Conservation (phyloP, 257 asterid species). For the Solanum chilense region DNA sequence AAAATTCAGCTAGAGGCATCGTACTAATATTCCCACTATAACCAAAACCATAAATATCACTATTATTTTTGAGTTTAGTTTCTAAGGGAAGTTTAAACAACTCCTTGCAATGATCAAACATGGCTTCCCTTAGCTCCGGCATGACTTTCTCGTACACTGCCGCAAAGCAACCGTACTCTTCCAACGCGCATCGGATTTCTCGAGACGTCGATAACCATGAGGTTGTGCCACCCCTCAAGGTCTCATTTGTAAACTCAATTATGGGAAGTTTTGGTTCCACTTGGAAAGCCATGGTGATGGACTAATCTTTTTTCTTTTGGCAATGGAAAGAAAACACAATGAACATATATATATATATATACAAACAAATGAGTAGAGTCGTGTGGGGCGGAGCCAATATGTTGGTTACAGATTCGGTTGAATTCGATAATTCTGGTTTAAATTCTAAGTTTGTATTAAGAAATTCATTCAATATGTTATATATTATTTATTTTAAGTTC, state of each 20-base stretch:
- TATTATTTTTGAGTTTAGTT: conserved; percentile 11
- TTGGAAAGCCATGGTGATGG: conserved; percentile 4
- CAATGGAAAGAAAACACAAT: neutral
- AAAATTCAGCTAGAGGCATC: conserved; percentile 31
- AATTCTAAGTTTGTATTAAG: too few species aligned
- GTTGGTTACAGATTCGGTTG: too few species aligned
- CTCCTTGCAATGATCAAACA: conserved; percentile 3
- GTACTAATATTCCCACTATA: conserved; percentile 11
- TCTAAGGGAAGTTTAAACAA: conserved; percentile 16
- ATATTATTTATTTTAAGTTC: too few species aligned
- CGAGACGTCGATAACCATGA: conserved; percentile 21
- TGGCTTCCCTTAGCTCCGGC: conserved; percentile 2
- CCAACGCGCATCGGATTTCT: conserved; percentile 27
- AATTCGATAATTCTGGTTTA: too few species aligned
- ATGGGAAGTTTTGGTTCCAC: conserved; percentile 13
- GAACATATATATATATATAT: too few species aligned
- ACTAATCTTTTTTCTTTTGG: neutral
- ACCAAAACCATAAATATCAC: conserved; percentile 16
- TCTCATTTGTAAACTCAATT: conserved; percentile 17
- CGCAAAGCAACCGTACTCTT: conserved; percentile 24
- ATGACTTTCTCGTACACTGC: conserved; percentile 1
- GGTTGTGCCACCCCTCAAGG: neutral
- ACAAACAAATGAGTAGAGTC: too few species aligned
- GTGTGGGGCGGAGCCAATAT: too few species aligned
- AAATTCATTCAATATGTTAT: too few species aligned